Percentiles rank a stretch among this genome's conserved stretches.
These are phyloP conservation scores for Pyrrhoderma lamaoense DNA, from an alignment of 1,284 basidiomycete species.

Conservation along the genomic window DNA sequence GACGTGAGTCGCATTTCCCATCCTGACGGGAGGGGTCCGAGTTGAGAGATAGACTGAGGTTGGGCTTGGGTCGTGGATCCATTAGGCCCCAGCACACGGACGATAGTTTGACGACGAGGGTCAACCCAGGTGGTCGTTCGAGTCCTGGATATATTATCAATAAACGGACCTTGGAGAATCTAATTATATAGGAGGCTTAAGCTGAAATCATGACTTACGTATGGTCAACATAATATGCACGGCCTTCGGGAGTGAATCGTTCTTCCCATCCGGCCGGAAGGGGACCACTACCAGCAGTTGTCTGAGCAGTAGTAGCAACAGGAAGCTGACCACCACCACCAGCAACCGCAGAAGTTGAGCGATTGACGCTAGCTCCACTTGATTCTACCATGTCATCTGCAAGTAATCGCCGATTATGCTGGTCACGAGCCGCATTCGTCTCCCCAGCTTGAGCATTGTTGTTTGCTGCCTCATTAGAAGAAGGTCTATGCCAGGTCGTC, in stretches of 20 bases:
- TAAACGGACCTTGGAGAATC: neutral
- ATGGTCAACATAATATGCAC: slow-evolving; percentile 68
- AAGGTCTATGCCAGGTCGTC: slow-evolving; percentile 86
- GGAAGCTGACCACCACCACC: slow-evolving; percentile 40
- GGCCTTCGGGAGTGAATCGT: slow-evolving; percentile 88
- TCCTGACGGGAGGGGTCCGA: slow-evolving; percentile 92
- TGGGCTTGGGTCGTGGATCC: slow-evolving; percentile 70
- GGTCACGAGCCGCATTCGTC: slow-evolving; percentile 66
- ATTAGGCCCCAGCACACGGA: slow-evolving; percentile 71
- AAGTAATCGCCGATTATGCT: slow-evolving; percentile 70
- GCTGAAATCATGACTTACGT: slow-evolving; percentile 1
- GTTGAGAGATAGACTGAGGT: slow-evolving; percentile 79
- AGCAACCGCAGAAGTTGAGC: slow-evolving; percentile 29
- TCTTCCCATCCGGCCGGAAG: slow-evolving; percentile 95
- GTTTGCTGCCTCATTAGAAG: slow-evolving; percentile 47
- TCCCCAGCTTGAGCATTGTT: slow-evolving; percentile 47
- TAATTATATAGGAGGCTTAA: too few species aligned
- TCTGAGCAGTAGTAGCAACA: slow-evolving; percentile 44
- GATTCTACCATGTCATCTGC: slow-evolving; percentile 76
- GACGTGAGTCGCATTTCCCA: slow-evolving; percentile 97
- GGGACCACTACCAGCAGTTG: slow-evolving; percentile 73
- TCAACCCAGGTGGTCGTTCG: slow-evolving; percentile 99
- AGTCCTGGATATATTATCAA: slow-evolving; percentile 58
- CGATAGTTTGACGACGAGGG: slow-evolving; percentile 79
- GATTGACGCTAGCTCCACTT: slow-evolving; percentile 23